Base-by-base conservation (phyloP, 2,329 filamentous ascomycete genomes). In the Fusarium mangiferae region DNA sequence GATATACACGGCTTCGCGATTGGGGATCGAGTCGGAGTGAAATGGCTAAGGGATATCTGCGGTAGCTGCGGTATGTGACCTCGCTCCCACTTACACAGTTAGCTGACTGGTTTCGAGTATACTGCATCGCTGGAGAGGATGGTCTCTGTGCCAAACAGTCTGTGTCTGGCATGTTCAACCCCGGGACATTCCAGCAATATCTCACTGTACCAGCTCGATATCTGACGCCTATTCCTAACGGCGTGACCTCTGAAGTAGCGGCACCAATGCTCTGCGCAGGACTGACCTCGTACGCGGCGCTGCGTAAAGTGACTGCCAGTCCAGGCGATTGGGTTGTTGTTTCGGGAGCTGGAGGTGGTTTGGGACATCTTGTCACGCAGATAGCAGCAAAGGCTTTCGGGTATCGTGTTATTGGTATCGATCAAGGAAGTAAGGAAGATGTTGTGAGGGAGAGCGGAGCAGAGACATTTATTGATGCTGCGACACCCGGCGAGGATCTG, bases 11-110 rank as follows among this genome's bases (percentile, higher is more conserved):
- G 30, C 1, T 57, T 57, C 17, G 28, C 10, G 3, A 13, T 48
- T 4, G 55, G 55, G 18, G 39, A 57, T 17, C 28, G 55, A 22
- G 55, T 57, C 3, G 55, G 55, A 13, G 55, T 57, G 0, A 57
- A 57, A 57, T 57, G 55, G 55, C 14, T 57, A 0, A 26, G 39
- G 1, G 55, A 57, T 6, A 35, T 57, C 6, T 57, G 55, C 18
- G 39, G 55, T 4, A 57, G 55, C 5, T 57, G 55, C 4, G 55
- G 55, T 57, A 57, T n/a, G 39, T 57, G 1, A 56, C 6, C 1
- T 9, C 2, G 2, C 2, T 3, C 6, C 45, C 10, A 3, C 2
- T 17, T 13, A 5, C 2, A 10, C 5, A 7, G 3, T 15, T 22
- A 5, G 7, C 39, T 57, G 17, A 57, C 17, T 26, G 17, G 26